Evolutionary conservation across 495 filamentous ascomycete species (phyloP).

Genomic region (Lindgomyces ingoldianus): DNA sequence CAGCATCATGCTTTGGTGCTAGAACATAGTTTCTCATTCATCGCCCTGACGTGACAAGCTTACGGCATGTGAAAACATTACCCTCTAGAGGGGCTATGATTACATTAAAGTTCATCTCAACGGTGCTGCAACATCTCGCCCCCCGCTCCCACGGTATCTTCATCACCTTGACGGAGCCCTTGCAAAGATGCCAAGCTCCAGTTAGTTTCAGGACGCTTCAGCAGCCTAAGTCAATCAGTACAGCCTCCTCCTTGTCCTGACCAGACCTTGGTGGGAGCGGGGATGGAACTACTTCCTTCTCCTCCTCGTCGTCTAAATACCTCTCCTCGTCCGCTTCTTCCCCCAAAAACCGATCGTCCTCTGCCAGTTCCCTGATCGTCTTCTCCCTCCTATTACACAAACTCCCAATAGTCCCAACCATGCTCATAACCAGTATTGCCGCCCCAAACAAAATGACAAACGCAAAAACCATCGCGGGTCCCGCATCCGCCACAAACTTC

Average conservation of each 20-base stretch:
- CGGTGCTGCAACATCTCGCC: no score
- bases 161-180: no score
- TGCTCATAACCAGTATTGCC: background rate
- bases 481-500: conserved; percentile 8
- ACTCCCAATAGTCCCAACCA: background rate
- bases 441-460: conserved; percentile 1
- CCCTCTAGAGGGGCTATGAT: no score
- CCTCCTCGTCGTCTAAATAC: conserved; percentile 5
- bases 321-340: conserved; percentile 11
- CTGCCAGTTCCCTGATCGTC: background rate
- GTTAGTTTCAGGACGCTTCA: no score
- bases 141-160: no score
- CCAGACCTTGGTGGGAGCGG: conserved; percentile 2
- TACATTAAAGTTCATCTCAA: no score
- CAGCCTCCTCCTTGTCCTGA: background rate
- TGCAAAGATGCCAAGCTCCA: background rate
- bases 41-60: no score
- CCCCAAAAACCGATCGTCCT: conserved; percentile 21
- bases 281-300: conserved; percentile 1
- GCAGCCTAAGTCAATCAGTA: conserved; percentile 12
- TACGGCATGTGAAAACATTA: no score
- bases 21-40: no score
- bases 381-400: background rate
- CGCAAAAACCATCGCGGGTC: conserved; percentile 9
- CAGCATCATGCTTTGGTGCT: no score